Percentiles rank a stretch among this genome's conserved stretches.
Evolutionary conservation across 352 stramenopile species (phyloP).

Genomic region (Paralagenidium karlingii): DNA sequence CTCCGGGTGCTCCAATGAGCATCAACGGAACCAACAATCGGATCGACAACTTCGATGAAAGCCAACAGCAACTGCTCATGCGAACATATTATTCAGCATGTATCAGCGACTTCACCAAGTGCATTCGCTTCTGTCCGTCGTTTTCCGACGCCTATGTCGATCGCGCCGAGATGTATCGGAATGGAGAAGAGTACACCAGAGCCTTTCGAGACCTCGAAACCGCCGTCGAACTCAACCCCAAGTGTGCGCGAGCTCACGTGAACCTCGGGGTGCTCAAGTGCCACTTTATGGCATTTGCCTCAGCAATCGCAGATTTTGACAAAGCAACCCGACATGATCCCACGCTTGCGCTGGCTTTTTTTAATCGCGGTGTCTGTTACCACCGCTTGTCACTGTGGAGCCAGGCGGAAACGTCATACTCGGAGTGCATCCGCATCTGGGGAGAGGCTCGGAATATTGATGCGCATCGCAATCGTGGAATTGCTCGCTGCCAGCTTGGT

Average conservation of each 20-base stretch:
- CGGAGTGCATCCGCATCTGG: slow-evolving; percentile 22
- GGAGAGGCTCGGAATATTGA: slow-evolving; percentile 27
- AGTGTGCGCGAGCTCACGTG: slow-evolving; percentile 33
- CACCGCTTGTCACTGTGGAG: slow-evolving; percentile 51
- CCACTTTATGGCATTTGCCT: slow-evolving; percentile 43
- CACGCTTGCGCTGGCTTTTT: slow-evolving; percentile 22
- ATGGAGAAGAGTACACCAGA: slow-evolving; percentile 42
- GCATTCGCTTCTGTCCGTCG: slow-evolving; percentile 39
- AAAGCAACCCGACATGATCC: slow-evolving; percentile 33
- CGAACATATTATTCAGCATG: slow-evolving; percentile 31
- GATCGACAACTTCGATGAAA: slow-evolving; percentile 10
- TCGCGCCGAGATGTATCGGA: slow-evolving; percentile 44
- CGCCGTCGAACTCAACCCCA: slow-evolving; percentile 33
- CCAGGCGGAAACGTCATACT: slow-evolving; percentile 56
- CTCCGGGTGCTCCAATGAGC: neutral
- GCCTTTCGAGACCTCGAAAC: slow-evolving; percentile 48
- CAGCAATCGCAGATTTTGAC: slow-evolving; percentile 60
- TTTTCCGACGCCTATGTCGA: slow-evolving; percentile 51
- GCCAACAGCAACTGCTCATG: too few relatives aligned
- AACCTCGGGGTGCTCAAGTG: slow-evolving; percentile 68
- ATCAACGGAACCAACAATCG: too few relatives aligned
- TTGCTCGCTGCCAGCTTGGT: slow-evolving; percentile 36
- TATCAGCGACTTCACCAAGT: slow-evolving; percentile 45
- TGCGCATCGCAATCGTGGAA: slow-evolving; percentile 50
- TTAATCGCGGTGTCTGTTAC: slow-evolving; percentile 61